Evolutionary conservation across 352 stramenopile genomes (phyloP).

Genomic region (Phytopythium ostracodes): DNA sequence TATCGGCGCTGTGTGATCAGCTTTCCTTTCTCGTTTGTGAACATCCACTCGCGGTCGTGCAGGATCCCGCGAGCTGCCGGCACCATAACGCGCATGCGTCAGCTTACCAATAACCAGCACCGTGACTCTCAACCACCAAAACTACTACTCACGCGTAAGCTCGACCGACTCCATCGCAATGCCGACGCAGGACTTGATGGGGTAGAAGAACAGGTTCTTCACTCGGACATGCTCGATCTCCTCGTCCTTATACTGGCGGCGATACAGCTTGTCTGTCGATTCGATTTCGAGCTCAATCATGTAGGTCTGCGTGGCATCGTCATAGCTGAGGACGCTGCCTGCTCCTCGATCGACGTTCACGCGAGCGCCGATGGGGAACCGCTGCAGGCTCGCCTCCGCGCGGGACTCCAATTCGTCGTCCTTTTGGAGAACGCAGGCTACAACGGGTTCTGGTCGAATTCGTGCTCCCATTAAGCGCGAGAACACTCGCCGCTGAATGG

Average conservation of each 20-base stretch:
- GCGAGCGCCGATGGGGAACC: slow-evolving; percentile 10
- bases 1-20: slow-evolving; percentile 51
- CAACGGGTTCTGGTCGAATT: not conserved
- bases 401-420: slow-evolving; percentile 11
- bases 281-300: slow-evolving; percentile 1
- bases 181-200: slow-evolving; percentile 59
- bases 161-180: slow-evolving; percentile 27
- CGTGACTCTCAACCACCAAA: not conserved
- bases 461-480: not conserved
- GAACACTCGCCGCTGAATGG: not conserved
- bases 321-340: slow-evolving; percentile 13
- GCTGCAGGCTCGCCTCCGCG: slow-evolving; percentile 10
- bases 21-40: slow-evolving; percentile 36
- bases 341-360: slow-evolving; percentile 7
- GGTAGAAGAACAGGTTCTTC: slow-evolving; percentile 44
- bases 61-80: slow-evolving; percentile 22
- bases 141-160: slow-evolving; percentile 18
- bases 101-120: not conserved
- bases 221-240: slow-evolving; percentile 18
- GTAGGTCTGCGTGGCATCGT: slow-evolving; percentile 17
- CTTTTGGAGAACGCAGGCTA: not conserved
- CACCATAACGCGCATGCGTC: not conserved
- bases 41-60: slow-evolving; percentile 56
- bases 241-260: slow-evolving; percentile 1
- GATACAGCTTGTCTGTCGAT: not conserved